These are phyloP conservation scores for Hypoxylon crocopeplum DNA, from an alignment of 495 filamentous ascomycete genomes.

Conservation along the genomic window DNA sequence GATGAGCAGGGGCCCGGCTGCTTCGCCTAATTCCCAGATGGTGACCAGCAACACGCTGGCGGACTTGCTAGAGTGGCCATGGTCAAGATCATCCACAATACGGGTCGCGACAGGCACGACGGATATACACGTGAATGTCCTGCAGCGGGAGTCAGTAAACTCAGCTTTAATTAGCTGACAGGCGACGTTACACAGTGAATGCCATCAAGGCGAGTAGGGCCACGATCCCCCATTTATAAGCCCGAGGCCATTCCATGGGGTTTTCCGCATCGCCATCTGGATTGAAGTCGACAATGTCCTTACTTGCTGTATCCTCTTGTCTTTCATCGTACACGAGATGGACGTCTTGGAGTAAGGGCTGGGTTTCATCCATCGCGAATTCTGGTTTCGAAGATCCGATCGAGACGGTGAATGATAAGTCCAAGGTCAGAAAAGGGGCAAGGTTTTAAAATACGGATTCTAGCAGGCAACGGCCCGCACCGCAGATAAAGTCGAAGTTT, in stretches of 20 bases:
- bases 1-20: conserved; percentile 64
- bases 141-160: conserved; percentile 37
- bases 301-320: conserved; percentile 2
- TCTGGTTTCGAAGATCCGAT: background rate
- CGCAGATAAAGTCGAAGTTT: too few relatives aligned
- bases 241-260: conserved; percentile 57
- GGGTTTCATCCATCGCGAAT: conserved; percentile 45
- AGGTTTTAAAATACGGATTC: too few relatives aligned
- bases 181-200: conserved; percentile 57
- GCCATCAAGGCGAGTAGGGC: conserved; percentile 56
- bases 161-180: background rate
- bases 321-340: conserved; percentile 29
- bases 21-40: conserved; percentile 64
- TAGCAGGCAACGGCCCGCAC: too few relatives aligned
- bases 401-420: background rate
- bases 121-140: conserved; percentile 63
- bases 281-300: conserved; percentile 53
- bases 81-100: conserved; percentile 57
- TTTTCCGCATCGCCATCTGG: conserved; percentile 59
- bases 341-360: conserved; percentile 41
- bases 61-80: conserved; percentile 46
- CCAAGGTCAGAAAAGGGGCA: background rate
- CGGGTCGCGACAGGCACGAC: conserved; percentile 59
- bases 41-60: conserved; percentile 62
- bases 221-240: conserved; percentile 59